Conservation (phyloP, 106 monocot genomes). For the Dioscorea alata region DNA sequence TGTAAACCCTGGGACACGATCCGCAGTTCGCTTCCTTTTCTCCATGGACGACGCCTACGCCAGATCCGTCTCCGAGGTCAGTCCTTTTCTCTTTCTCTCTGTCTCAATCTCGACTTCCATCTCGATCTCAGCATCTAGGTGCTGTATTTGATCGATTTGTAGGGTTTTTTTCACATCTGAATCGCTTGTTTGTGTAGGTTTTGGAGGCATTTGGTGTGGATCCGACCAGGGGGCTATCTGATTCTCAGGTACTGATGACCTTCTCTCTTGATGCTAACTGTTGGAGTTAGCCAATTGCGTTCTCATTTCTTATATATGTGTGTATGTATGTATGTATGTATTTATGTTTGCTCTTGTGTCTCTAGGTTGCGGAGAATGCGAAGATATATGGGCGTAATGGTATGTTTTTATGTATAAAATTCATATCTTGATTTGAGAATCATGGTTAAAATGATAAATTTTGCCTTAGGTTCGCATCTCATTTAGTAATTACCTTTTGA, state of each 20-base stretch:
- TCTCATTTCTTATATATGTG: neutral
- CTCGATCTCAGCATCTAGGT: neutral
- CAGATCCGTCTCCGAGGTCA: slow-evolving; percentile 82
- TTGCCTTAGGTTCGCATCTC: neutral
- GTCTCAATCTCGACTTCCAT: neutral
- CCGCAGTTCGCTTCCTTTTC: neutral
- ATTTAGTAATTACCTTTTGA: neutral
- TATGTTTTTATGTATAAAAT: slow-evolving; percentile 12
- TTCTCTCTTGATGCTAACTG: neutral
- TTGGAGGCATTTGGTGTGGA: slow-evolving; percentile 83
- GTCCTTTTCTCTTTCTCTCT: neutral
- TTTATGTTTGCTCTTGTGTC: neutral
- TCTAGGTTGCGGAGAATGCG: slow-evolving; percentile 65
- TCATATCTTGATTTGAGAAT: neutral
- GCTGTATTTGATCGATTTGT: neutral
- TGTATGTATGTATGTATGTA: too few species aligned
- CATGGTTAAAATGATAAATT: neutral
- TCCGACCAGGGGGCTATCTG: slow-evolving; percentile 75
- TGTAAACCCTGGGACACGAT: too few species aligned
- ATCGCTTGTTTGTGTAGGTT: slow-evolving; percentile 31
- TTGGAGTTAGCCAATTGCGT: neutral
- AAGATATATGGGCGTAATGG: slow-evolving; percentile 76
- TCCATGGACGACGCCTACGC: slow-evolving; percentile 89
- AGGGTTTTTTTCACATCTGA: neutral
- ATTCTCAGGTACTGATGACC: slow-evolving; percentile 54